Conservation (phyloP, 352 stramenopile genomes). For the Aphanomyces cochlioides region DNA sequence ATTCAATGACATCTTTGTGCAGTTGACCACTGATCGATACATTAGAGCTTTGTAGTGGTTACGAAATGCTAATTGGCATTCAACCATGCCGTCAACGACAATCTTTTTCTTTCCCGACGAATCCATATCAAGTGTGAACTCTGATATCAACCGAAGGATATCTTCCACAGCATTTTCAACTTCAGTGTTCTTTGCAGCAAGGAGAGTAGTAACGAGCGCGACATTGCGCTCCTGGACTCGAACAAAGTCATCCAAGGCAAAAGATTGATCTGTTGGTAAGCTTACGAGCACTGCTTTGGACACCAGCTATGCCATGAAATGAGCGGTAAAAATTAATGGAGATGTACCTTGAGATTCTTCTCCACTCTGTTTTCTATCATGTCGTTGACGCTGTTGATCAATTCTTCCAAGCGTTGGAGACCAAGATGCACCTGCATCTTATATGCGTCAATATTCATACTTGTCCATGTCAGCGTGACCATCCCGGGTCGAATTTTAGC, state of each 20-base stretch:
- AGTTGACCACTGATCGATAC: constrained; percentile 75
- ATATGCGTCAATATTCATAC: constrained; percentile 86
- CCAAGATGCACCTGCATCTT: constrained; percentile 58
- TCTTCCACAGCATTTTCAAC: constrained; percentile 86
- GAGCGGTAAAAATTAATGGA: not conserved
- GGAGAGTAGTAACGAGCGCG: constrained; percentile 46
- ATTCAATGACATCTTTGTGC: constrained; percentile 72
- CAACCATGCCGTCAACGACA: constrained; percentile 35
- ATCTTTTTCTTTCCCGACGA: constrained; percentile 25
- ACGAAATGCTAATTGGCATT: constrained; percentile 41
- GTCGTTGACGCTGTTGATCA: constrained; percentile 78
- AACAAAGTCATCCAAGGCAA: constrained; percentile 86
- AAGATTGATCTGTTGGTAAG: constrained; percentile 72
- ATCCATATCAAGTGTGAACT: constrained; percentile 58
- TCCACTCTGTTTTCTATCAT: constrained; percentile 83
- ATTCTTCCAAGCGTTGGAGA: constrained; percentile 68
- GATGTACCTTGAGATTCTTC: constrained; percentile 63
- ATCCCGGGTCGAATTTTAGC: constrained; percentile 72
- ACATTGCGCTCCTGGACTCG: constrained; percentile 78
- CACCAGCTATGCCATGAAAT: constrained; percentile 41
- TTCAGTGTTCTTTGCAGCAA: constrained; percentile 78
- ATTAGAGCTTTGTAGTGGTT: constrained; percentile 79
- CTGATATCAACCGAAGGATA: constrained; percentile 57
- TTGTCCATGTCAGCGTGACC: constrained; percentile 86
- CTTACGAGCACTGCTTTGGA: constrained; percentile 71